Evolutionary conservation across 192 early-diverging fungal species (phyloP).

Genomic region (Rhizoclosmatium globosum): DNA sequence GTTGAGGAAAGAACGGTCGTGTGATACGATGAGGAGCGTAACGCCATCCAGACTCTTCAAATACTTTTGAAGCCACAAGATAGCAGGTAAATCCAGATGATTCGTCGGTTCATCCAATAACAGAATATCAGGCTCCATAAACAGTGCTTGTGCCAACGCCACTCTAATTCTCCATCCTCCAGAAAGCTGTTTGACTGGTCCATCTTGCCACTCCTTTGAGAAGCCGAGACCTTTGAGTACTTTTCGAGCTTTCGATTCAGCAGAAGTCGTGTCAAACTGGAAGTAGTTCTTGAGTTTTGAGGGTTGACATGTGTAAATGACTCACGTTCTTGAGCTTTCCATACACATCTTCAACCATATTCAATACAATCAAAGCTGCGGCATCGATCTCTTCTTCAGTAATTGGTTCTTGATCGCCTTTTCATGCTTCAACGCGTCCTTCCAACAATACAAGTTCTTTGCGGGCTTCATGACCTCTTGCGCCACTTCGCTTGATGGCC

Average conservation of each 20-base stretch:
- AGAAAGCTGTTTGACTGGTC: conserved; percentile 60
- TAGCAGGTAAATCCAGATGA: conserved; percentile 89
- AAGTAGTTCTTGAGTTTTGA: neutral
- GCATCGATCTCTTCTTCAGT: conserved; percentile 22
- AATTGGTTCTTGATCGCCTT: conserved; percentile 71
- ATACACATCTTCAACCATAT: conserved; percentile 14
- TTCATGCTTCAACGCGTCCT: conserved; percentile 82
- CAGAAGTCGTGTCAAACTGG: conserved; percentile 52
- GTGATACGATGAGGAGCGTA: conserved; percentile 88
- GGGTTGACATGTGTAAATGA: conserved; percentile 6
- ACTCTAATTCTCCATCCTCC: conserved; percentile 94
- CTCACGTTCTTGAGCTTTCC: conserved; percentile 14
- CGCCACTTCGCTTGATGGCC: conserved; percentile 43
- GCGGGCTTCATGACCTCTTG: conserved; percentile 58
- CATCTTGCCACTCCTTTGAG: conserved; percentile 61
- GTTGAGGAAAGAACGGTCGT: conserved; percentile 88
- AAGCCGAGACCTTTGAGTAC: conserved; percentile 84
- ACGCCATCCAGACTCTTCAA: conserved; percentile 60
- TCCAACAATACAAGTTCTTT: conserved; percentile 59
- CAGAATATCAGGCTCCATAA: conserved; percentile 82
- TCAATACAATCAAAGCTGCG: neutral
- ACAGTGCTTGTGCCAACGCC: conserved; percentile 85
- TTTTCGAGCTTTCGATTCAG: conserved; percentile 70
- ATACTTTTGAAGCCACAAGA: conserved; percentile 90
- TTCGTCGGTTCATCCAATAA: conserved; percentile 90